Percentiles rank a stretch among this genome's conserved stretches.
phyloP scores from a whole-genome alignment of 345 rosid species.

The Abelmoschus esculentus region DNA sequence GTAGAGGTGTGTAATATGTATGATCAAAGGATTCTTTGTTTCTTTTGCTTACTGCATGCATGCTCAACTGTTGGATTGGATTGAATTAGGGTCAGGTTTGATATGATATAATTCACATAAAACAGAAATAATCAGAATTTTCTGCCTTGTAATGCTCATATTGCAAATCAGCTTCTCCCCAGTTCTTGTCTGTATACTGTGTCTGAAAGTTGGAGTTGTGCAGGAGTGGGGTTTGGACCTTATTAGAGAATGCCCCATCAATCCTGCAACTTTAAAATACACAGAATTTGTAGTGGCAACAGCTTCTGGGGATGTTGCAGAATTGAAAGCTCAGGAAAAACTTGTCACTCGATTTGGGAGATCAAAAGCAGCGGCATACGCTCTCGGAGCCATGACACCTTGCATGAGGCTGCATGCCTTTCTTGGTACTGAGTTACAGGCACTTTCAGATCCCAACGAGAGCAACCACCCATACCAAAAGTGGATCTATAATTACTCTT shows the following conservation, averaged over 20 bases:
- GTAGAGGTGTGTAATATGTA: slow-evolving; percentile 40
- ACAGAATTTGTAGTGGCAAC: slow-evolving; percentile 88
- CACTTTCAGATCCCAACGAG: slow-evolving; percentile 36
- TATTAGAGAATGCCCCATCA: slow-evolving; percentile 38
- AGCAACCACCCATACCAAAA: slow-evolving; percentile 63
- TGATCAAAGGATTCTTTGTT: slow-evolving; percentile 3
- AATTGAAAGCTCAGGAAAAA: slow-evolving; percentile 75
- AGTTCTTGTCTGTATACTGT: background rate
- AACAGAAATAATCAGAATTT: too few species aligned
- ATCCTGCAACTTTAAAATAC: slow-evolving; percentile 65
- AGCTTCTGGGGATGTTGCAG: slow-evolving; percentile 91
- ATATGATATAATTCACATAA: too few species aligned
- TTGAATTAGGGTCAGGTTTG: too few species aligned
- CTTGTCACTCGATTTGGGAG: slow-evolving; percentile 91
- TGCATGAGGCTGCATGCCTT: slow-evolving; percentile 88
- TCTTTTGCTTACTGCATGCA: background rate
- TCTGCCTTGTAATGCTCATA: too few species aligned
- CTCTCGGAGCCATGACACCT: slow-evolving; percentile 90
- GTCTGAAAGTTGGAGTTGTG: slow-evolving; percentile 24
- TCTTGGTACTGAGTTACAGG: slow-evolving; percentile 62
- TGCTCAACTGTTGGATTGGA: background rate
- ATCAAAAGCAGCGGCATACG: slow-evolving; percentile 92
- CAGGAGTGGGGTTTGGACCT: slow-evolving; percentile 83
- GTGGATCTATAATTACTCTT: slow-evolving; percentile 74
- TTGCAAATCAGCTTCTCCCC: too few species aligned